Percentiles rank a stretch among this genome's conserved stretches.
phyloP scores from a whole-genome alignment of 306 rosid species.

The Acacia melanoxylon region DNA sequence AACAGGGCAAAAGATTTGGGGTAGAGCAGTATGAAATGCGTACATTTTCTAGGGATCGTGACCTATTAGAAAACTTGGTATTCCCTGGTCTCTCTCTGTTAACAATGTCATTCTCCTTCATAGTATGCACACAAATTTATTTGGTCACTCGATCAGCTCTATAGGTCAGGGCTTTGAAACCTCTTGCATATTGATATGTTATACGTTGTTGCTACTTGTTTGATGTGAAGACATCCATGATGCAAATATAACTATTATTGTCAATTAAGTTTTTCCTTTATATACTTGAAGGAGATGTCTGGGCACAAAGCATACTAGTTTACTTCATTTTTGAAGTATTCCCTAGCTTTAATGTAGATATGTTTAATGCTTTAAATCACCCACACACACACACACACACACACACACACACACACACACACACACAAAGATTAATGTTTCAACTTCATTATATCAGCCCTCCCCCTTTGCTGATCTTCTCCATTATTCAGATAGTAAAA shows the following conservation, averaged over 20 bases:
- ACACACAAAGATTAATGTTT: neutral
- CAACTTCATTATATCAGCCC: neutral
- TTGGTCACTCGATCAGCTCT: neutral
- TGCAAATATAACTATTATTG: neutral
- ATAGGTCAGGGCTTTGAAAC: constrained; percentile 4
- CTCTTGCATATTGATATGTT: neutral
- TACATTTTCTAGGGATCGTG: constrained; percentile 75
- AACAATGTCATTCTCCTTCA: neutral
- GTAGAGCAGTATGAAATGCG: constrained; percentile 97
- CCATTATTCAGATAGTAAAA: too few relatives aligned
- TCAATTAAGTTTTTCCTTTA: neutral
- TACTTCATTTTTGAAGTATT: neutral
- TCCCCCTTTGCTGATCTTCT: neutral
- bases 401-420: too few relatives aligned
- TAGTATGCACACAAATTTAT: neutral
- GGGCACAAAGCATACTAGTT: neutral
- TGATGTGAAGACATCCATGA: neutral
- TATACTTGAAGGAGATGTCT: neutral
- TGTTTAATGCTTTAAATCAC: neutral
- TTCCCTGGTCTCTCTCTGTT: neutral
- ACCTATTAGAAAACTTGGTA: constrained; percentile 80
- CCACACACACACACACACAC: too few relatives aligned
- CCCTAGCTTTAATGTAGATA: neutral
- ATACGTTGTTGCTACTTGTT: neutral
- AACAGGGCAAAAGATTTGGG: constrained; percentile 83